Evolutionary conservation across 2,329 filamentous ascomycete species (phyloP).

Genomic region (Aspergillus felis): DNA sequence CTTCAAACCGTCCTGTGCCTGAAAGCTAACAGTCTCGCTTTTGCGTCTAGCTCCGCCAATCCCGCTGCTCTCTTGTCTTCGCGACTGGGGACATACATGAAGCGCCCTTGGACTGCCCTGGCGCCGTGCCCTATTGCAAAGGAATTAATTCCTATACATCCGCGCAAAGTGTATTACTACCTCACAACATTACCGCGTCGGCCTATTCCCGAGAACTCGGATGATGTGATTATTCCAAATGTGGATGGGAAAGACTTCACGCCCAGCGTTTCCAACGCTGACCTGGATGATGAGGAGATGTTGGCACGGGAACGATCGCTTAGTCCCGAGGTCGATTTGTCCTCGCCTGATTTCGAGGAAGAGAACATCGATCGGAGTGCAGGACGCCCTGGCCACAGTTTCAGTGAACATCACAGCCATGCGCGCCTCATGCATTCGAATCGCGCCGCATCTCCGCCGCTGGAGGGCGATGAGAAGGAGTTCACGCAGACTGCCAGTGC

Average conservation of each 20-base stretch:
- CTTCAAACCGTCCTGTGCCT: conserved; percentile 5
- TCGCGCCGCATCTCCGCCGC: conserved; percentile 76
- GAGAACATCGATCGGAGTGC: conserved; percentile 57
- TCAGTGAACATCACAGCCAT: conserved; percentile 55
- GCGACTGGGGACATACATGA: conserved; percentile 81
- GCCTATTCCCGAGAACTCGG: conserved; percentile 66
- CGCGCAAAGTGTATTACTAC: conserved; percentile 94
- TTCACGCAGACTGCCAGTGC: conserved; percentile 93
- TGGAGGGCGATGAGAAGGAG: conserved; percentile 93
- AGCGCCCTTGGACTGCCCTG: conserved; percentile 75
- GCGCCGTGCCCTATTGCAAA: conserved; percentile 86
- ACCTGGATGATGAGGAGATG: conserved; percentile 68
- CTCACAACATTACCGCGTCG: conserved; percentile 84
- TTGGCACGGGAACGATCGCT: conserved; percentile 57
- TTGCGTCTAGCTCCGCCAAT: conserved; percentile 74
- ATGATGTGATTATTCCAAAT: conserved; percentile 47
- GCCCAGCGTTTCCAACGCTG: conserved; percentile 72
- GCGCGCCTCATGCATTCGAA: conserved; percentile 59
- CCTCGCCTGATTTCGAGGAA: conserved; percentile 79
- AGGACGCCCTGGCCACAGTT: conserved; percentile 31
- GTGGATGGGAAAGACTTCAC: conserved; percentile 65
- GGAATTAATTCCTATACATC: conserved; percentile 86
- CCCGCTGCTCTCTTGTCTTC: conserved; percentile 94
- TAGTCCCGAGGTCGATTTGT: conserved; percentile 90
- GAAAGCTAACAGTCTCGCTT: conserved; percentile 16